phyloP scores from a whole-genome alignment of 1,284 basidiomycete genomes.

The Kalmanozyma brasiliensis region DNA sequence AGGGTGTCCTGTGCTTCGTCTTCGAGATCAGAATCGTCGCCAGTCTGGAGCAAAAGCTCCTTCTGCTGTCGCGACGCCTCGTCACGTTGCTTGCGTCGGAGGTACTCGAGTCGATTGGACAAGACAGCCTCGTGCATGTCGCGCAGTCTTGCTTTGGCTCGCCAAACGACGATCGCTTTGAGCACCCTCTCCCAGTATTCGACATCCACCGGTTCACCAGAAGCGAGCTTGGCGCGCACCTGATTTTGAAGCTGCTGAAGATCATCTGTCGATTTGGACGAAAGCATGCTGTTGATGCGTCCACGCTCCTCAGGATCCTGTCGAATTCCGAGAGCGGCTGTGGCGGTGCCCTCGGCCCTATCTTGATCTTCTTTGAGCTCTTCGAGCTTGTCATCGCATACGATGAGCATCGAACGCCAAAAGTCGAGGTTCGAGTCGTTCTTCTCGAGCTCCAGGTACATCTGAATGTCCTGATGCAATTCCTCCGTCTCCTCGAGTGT shows the following conservation, averaged over 20 bases:
- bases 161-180: constrained; percentile 94
- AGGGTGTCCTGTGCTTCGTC: constrained; percentile 9
- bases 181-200: constrained; percentile 97
- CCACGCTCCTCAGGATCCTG: constrained; percentile 58
- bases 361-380: constrained; percentile 69
- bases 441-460: constrained; percentile 87
- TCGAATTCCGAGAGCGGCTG: constrained; percentile 71
- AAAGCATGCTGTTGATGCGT: constrained; percentile 62
- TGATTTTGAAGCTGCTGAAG: constrained; percentile 83
- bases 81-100: constrained; percentile 92
- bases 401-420: constrained; percentile 98
- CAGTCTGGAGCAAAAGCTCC: constrained; percentile 76
- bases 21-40: constrained; percentile 30
- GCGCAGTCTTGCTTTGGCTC: constrained; percentile 94
- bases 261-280: constrained; percentile 72
- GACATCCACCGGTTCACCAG: constrained; percentile 92
- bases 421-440: constrained; percentile 89
- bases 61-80: constrained; percentile 91
- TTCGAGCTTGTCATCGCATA: constrained; percentile 92
- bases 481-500: constrained; percentile 88
- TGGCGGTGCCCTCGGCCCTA: constrained; percentile 5
- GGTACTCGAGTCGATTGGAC: constrained; percentile 91
- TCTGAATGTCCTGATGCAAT: constrained; percentile 91
- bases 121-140: constrained; percentile 94
- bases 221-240: constrained; percentile 86